Base-by-base conservation (phyloP, 1,139 yeast genomes). In the Blastobotrys aristatus region DNA sequence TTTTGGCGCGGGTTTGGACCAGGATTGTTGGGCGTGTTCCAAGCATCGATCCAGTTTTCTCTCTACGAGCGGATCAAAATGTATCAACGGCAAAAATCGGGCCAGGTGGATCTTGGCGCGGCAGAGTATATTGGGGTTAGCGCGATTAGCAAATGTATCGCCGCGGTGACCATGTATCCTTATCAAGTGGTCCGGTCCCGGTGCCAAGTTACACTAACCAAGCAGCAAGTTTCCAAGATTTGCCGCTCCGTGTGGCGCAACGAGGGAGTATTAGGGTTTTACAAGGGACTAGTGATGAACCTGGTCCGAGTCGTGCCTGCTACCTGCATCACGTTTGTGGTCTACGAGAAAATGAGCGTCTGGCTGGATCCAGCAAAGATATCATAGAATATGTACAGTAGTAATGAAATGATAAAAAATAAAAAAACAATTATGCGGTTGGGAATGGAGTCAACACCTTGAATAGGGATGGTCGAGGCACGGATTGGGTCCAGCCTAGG, bases 1-100 rank as follows among this genome's bases (percentile, higher is more conserved):
- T 82, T 87, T 54, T 89, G 95, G 83, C 79, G 80, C 52, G 98
- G 98, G 0, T 71, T 89, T 4, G 58, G 81, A 1, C 97, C 98
- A 0, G 80, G 95, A 5, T 61, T 90, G 49, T 72, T 90, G 47
- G 90, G 87, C 53, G 95, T 92, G 1, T 75, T 84, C 18, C 97
- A 92, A 62, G 95, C 95, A 6, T 88, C 96, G 8, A 67, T 92
- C 14, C 96, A 94, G 59, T 83, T 92, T 61, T 79, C 95, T 16
- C 68, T 88, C 22, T 92, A 92, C 62, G 97, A 90, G 58, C 77
- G 85, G 21, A 59, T 86, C 46, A 88, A 86, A 64, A 60, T 61
- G 26, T 14, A 22, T 16, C 59, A 55, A 24, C 27, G 27, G 8
- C 27, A 10, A 24, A 24, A 10, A 10, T 6, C 27, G 27, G 27